phyloP scores from a whole-genome alignment of 345 rosid genomes.

The Eucalyptus coolabah region DNA sequence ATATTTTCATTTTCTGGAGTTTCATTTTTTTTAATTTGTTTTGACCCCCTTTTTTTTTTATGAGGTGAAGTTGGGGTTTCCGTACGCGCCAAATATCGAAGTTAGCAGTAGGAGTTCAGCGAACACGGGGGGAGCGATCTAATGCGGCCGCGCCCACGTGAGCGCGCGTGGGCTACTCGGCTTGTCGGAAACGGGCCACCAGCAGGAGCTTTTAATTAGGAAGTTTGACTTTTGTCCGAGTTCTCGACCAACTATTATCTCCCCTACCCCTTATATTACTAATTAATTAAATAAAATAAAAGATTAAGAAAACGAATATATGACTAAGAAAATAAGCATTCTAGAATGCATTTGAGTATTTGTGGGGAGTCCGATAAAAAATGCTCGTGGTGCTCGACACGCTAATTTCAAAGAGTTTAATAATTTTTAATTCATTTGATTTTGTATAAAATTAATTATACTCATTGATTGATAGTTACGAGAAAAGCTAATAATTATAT shows the following conservation, averaged over 20 bases:
- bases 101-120: not conserved
- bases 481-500: not conserved
- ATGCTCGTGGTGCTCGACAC: not conserved
- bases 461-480: not conserved
- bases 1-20: not conserved
- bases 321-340: not conserved
- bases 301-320: not conserved
- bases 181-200: not conserved
- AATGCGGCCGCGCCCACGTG: not conserved
- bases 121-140: not conserved
- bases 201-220: not conserved
- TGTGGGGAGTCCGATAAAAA: not conserved
- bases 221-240: not conserved
- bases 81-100: constrained; percentile 3
- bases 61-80: not conserved
- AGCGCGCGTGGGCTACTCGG: not conserved
- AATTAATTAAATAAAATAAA: not conserved
- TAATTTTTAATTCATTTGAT: not conserved
- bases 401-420: not conserved
- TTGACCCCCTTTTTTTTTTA: not conserved
- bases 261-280: not conserved
- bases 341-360: not conserved
- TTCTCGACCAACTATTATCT: not conserved
- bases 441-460: not conserved
- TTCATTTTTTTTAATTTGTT: not conserved